phyloP scores from a whole-genome alignment of 169 alveolate genomes.

The Plasmodium billcollinsi region DNA sequence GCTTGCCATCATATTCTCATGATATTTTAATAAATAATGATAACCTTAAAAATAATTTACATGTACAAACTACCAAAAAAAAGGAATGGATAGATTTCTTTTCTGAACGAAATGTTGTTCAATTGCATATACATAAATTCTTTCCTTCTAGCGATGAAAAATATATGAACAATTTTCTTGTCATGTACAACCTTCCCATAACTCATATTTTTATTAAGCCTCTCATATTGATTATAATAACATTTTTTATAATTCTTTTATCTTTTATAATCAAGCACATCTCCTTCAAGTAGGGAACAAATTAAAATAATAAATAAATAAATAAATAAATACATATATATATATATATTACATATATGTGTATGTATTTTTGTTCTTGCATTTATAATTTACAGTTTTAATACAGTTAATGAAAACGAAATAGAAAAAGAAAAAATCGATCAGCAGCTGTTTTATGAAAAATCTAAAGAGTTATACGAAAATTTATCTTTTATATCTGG shows the following conservation, averaged over 20 bases:
- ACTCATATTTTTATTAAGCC: conserved; percentile 42
- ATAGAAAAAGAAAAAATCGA: conserved; percentile 1
- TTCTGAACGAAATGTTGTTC: conserved; percentile 40
- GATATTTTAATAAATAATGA: conserved; percentile 13
- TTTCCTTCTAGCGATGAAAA: conserved; percentile 52
- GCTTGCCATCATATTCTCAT: conserved; percentile 38
- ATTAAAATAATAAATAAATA: conserved; percentile 10
- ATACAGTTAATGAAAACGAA: conserved; percentile 17
- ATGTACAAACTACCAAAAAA: conserved; percentile 18
- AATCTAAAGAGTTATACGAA: conserved; percentile 55
- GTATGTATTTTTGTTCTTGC: background rate
- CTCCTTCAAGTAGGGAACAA: conserved; percentile 47
- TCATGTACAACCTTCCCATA: conserved; percentile 22
- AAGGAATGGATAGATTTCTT: conserved; percentile 59
- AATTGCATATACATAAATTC: conserved; percentile 47
- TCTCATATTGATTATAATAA: conserved; percentile 18
- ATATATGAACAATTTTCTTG: conserved; percentile 28
- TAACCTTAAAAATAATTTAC: conserved; percentile 1
- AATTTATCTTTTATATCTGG: conserved; percentile 72
- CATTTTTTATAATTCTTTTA: conserved; percentile 19
- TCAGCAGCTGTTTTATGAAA: background rate
- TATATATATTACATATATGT: background rate
- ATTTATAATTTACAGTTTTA: conserved; percentile 32
- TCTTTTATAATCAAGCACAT: conserved; percentile 13
- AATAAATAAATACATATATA: too few species aligned